Evolutionary conservation across 164 flowering plant genomes (phyloP).

Genomic region (Vitis rupestris): DNA sequence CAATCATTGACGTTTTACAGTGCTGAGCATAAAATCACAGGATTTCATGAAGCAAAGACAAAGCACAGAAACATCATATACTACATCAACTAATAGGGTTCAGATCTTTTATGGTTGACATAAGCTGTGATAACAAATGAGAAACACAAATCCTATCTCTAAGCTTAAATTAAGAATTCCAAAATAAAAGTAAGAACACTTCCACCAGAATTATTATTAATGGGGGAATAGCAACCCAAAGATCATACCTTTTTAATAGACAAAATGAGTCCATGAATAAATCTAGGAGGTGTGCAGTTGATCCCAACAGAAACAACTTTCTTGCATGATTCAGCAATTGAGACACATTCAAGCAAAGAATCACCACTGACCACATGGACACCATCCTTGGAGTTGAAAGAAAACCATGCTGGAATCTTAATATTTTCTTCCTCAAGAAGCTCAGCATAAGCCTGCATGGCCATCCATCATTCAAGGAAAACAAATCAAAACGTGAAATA

Average conservation of each 20-base stretch:
- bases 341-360: constrained; percentile 63
- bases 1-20: too few species aligned
- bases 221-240: constrained; percentile 1
- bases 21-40: too few species aligned
- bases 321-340: constrained; percentile 63
- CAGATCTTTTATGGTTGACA: too few species aligned
- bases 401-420: constrained; percentile 82
- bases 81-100: too few species aligned
- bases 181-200: not conserved
- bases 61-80: too few species aligned
- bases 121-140: too few species aligned
- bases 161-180: constrained; percentile 17
- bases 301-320: constrained; percentile 85
- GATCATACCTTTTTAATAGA: constrained; percentile 55
- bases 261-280: constrained; percentile 55
- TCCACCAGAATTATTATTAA: too few species aligned
- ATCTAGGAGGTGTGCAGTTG: constrained; percentile 91
- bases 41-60: too few species aligned
- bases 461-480: not conserved
- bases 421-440: constrained; percentile 71
- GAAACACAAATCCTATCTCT: constrained; percentile 3
- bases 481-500: not conserved
- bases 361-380: constrained; percentile 80
- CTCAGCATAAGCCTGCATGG: constrained; percentile 74
- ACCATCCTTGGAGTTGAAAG: constrained; percentile 81